phyloP scores from a whole-genome alignment of 768 basidiomycete genomes.

The Tylopilus sp. region DNA sequence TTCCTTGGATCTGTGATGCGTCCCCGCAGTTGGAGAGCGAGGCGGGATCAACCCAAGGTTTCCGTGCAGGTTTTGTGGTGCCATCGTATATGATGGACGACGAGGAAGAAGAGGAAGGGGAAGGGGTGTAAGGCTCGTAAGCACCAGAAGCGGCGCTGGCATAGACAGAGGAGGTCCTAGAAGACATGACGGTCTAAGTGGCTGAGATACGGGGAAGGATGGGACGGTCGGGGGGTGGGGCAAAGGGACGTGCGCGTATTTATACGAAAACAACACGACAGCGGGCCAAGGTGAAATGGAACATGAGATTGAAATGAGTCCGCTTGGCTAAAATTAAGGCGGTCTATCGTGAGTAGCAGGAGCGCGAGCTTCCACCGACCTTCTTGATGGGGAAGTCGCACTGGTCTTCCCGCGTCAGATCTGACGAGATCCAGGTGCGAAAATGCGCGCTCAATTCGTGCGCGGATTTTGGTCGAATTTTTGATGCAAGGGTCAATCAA shows the following conservation, averaged over 20 bases:
- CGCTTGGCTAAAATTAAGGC: conserved; percentile 29
- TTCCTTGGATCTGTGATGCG: conserved; percentile 55
- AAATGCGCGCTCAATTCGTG: conserved; percentile 6
- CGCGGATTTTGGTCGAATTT: conserved; percentile 1
- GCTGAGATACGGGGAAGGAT: conserved; percentile 1
- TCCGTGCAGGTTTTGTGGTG: conserved; percentile 24
- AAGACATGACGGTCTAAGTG: conserved; percentile 21
- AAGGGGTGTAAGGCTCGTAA: conserved; percentile 24
- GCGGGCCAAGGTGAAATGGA: conserved; percentile 10
- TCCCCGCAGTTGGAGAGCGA: conserved; percentile 58
- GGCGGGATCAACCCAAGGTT: conserved; percentile 64
- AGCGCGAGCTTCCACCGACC: conserved; percentile 11
- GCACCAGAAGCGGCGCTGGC: conserved; percentile 26
- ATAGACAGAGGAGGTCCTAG: conserved; percentile 26
- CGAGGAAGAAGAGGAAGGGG: conserved; percentile 20
- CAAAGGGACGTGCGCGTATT: conserved; percentile 21
- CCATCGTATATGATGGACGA: conserved; percentile 27
- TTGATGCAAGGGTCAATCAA: conserved; percentile 7
- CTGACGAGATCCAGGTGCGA: conserved; percentile 19
- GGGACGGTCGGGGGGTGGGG: conserved; percentile 1
- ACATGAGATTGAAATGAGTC: conserved; percentile 17
- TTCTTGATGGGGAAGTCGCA: conserved; percentile 27
- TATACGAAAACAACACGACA: conserved; percentile 20
- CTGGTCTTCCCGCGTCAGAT: conserved; percentile 13
- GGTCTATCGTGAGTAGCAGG: conserved; percentile 25